Conservation (phyloP, 768 basidiomycete genomes). For the Termitomyces sp. region DNA sequence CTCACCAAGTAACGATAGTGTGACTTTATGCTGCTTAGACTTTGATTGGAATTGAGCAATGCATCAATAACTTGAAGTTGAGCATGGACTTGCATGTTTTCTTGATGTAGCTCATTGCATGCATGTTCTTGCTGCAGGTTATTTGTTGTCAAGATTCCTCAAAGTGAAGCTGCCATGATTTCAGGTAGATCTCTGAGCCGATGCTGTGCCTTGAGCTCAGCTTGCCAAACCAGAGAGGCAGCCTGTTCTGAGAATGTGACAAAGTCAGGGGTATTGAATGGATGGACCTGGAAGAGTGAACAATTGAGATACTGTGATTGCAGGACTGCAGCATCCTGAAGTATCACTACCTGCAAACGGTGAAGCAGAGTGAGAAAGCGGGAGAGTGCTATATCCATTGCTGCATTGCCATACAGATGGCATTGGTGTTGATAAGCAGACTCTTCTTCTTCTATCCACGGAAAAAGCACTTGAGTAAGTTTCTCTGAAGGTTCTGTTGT, state of each 20-base stretch:
- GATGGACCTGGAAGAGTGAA: neutral
- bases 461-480: neutral
- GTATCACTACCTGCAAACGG: neutral
- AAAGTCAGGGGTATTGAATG: neutral
- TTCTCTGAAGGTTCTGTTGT: neutral
- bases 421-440: neutral
- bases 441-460: neutral
- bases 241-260: neutral
- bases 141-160: neutral
- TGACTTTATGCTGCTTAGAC: neutral
- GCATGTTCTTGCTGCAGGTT: neutral
- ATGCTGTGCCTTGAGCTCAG: neutral
- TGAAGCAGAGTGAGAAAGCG: neutral
- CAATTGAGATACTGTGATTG: neutral
- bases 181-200: neutral
- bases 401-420: neutral
- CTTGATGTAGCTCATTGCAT: neutral
- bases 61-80: neutral
- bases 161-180: neutral
- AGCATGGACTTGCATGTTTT: neutral
- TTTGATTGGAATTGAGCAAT: neutral
- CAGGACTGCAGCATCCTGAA: slow-evolving; percentile 1
- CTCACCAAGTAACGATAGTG: neutral
- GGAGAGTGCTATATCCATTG: neutral
- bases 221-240: neutral